These are phyloP conservation scores for Suhomyces prunicola DNA, from an alignment of 805 yeast species.

Conservation along the genomic window DNA sequence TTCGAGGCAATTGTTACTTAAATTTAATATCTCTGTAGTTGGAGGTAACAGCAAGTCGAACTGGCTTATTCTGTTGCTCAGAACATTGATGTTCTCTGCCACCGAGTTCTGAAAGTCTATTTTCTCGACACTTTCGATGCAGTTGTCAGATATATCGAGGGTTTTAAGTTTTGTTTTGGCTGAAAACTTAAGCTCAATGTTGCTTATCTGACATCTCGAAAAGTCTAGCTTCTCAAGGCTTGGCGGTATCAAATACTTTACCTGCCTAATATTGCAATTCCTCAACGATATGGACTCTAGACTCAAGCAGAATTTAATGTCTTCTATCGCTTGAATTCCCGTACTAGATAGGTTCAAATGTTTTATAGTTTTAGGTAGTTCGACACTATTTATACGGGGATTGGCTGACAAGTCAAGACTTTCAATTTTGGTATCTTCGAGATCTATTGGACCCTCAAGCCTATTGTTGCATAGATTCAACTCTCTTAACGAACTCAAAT, in stretches of 20 bases:
- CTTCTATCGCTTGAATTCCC: background rate
- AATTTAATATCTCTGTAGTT: background rate
- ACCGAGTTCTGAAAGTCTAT: background rate
- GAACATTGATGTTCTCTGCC: slow-evolving; percentile 2
- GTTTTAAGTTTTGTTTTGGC: background rate
- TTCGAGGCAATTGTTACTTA: slow-evolving; percentile 3
- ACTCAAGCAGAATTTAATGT: background rate
- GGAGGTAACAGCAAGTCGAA: slow-evolving; percentile 1
- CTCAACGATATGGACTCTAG: background rate
- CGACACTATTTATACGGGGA: background rate
- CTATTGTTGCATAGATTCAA: slow-evolving; percentile 1
- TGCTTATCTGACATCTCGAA: background rate
- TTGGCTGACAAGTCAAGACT: background rate
- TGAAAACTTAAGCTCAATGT: background rate
- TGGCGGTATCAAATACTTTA: background rate
- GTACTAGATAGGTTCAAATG: background rate
- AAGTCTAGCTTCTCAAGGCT: background rate
- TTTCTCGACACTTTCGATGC: background rate
- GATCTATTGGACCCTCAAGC: background rate
- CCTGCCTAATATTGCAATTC: background rate
- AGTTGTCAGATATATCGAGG: background rate
- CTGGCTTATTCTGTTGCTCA: slow-evolving; percentile 2
- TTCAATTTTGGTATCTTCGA: background rate
- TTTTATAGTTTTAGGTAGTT: background rate
- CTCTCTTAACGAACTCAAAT: background rate